Evolutionary conservation across 148 eudicot genomes (phyloP).

Genomic region (Fagopyrum homotropicum): DNA sequence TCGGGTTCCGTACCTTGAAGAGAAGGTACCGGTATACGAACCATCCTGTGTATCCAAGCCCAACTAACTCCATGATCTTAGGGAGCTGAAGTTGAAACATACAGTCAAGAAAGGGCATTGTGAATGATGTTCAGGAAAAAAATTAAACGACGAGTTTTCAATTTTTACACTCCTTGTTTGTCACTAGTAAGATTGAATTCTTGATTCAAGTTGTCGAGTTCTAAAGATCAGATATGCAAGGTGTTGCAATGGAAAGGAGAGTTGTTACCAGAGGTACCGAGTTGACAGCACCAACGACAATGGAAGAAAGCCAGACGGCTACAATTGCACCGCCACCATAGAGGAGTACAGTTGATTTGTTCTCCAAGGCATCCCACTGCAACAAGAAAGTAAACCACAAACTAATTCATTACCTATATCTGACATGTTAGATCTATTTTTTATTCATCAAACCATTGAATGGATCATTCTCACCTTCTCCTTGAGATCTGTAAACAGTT

Average conservation of each 20-base stretch:
- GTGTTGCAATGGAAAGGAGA: not conserved
- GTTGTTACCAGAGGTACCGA: slow-evolving; percentile 81
- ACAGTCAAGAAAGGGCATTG: not conserved
- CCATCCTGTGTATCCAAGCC: slow-evolving; percentile 99
- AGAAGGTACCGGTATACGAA: slow-evolving; percentile 98
- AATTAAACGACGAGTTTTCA: too few relatives aligned
- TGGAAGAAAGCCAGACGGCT: slow-evolving; percentile 81
- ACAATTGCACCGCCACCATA: slow-evolving; percentile 97
- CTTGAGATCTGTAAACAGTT: slow-evolving; percentile 70
- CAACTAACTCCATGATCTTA: slow-evolving; percentile 96
- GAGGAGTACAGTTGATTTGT: slow-evolving; percentile 91
- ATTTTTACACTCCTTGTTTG: too few relatives aligned
- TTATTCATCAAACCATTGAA: not conserved
- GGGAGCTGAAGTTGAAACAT: slow-evolving; percentile 57
- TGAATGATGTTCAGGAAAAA: too few relatives aligned
- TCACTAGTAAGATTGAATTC: too few relatives aligned
- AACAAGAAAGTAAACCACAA: slow-evolving; percentile 9
- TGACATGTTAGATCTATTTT: not conserved
- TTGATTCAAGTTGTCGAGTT: not conserved
- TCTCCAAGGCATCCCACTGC: slow-evolving; percentile 96
- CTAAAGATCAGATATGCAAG: not conserved
- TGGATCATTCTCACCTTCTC: slow-evolving; percentile 50
- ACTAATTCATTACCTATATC: not conserved
- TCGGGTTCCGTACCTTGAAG: slow-evolving; percentile 61
- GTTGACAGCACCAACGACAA: slow-evolving; percentile 81